Evolutionary conservation across 371 early-diverging fungal species (phyloP), one percentile per base, ranked within the genome.

Genomic region (Zychaea mexicana): DNA sequence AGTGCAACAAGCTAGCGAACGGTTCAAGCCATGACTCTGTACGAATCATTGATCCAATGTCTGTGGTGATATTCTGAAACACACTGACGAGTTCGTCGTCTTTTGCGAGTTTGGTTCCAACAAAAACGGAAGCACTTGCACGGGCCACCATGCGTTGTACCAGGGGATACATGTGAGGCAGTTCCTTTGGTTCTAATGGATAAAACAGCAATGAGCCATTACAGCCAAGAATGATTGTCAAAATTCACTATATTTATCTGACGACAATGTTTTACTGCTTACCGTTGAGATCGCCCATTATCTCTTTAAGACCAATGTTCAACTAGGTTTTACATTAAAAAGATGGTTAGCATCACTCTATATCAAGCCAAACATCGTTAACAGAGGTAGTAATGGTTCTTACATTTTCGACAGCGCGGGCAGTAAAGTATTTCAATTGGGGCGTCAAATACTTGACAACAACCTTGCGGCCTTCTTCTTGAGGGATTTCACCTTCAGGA

Each of bases 111-210:
- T 72, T 60, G 7, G 27, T 49, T 2, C 72, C 72, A 2, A 65
- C 68, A 63, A 72, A 72, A 28, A 68, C 56, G 21, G 72, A 57
- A 6, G 68, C 72, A 53, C 62, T 65, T 10, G 70, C 66, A 13
- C 54, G 61, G 39, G 70, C 70, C 1, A 70, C 60, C 53, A 60
- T 57, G 27, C 62, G 53, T 38, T 70, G 70, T 19, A 70, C 56
- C 26, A 70, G 46, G 2, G 65, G 59, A 26, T 55, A 70, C 7
- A 70, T 32, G 39, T 65, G 65, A 22, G 42, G 33, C n/a, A 70
- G 22, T 36, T 60, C 64, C 39, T 36, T 38, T 27, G 64, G 27
- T 47, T 62, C 63, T 63, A 54, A n/a, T 42, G 42, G n/a, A 42
- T 12, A 42, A 10, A 36, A 36, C 2, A 36, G 15, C 15, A 36